Percentiles rank a stretch among this genome's conserved stretches.
These are phyloP conservation scores for Hanseniaspora taiwanica DNA, from an alignment of 805 yeast species.

Conservation along the genomic window DNA sequence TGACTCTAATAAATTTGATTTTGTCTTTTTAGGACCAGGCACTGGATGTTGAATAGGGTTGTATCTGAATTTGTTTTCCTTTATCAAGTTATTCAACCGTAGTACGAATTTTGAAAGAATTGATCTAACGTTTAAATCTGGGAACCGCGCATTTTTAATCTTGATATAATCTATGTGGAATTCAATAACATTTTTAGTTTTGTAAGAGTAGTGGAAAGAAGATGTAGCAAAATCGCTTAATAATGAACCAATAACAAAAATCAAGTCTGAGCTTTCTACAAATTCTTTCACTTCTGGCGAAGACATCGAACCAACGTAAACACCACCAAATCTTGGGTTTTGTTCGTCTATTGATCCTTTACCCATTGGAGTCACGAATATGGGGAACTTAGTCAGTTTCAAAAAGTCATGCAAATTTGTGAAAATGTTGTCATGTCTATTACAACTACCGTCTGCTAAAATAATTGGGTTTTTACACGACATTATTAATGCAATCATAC, in stretches of 20 bases:
- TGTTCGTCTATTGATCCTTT: constrained; percentile 54
- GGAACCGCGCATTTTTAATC: constrained; percentile 37
- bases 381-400: constrained; percentile 33
- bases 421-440: constrained; percentile 31
- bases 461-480: constrained; percentile 40
- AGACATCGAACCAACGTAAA: constrained; percentile 47
- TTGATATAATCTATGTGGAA: constrained; percentile 44
- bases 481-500: constrained; percentile 36
- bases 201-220: constrained; percentile 37
- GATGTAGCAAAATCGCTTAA: constrained; percentile 49
- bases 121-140: constrained; percentile 40
- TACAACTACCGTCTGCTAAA: constrained; percentile 49
- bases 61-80: constrained; percentile 7
- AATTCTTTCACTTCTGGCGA: constrained; percentile 31
- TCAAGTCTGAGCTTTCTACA: constrained; percentile 42
- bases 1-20: constrained; percentile 10
- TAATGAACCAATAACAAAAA: constrained; percentile 52
- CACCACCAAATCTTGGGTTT: constrained; percentile 45
- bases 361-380: constrained; percentile 44
- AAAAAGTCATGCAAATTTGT: constrained; percentile 27
- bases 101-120: constrained; percentile 19
- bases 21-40: constrained; percentile 17
- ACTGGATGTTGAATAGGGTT: constrained; percentile 6
- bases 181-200: constrained; percentile 40
- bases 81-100: constrained; percentile 29